A percentile compares a stretch with the other conserved stretches of the same genome.
phyloP scores from a whole-genome alignment of 1,139 yeast species.

The Diutina sp. region DNA sequence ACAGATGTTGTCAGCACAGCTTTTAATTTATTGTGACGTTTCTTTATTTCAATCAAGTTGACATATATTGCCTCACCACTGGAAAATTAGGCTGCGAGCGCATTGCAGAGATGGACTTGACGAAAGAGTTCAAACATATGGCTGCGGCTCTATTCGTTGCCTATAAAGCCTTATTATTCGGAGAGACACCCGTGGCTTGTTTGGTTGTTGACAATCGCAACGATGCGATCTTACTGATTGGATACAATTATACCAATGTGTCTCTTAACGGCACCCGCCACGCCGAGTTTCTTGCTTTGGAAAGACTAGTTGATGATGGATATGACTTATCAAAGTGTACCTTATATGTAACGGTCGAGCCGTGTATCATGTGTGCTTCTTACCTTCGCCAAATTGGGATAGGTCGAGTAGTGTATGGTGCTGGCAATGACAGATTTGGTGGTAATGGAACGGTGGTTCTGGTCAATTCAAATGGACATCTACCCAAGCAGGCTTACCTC shows the following conservation, averaged over 20 bases:
- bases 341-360: constrained; percentile 91
- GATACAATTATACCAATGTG: constrained; percentile 82
- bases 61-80: background rate
- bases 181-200: constrained; percentile 70
- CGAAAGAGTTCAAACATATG: constrained; percentile 20
- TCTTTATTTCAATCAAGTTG: background rate
- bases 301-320: constrained; percentile 23
- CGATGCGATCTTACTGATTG: constrained; percentile 51
- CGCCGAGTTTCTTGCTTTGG: constrained; percentile 83
- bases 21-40: too few species aligned
- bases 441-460: constrained; percentile 84
- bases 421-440: constrained; percentile 92
- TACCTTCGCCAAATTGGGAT: constrained; percentile 76
- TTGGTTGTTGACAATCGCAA: constrained; percentile 39
- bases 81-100: background rate
- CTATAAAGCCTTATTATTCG: constrained; percentile 26
- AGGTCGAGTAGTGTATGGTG: constrained; percentile 68
- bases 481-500: constrained; percentile 25
- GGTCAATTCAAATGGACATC: constrained; percentile 35
- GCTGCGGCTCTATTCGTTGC: constrained; percentile 28
- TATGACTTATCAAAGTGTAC: constrained; percentile 14
- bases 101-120: constrained; percentile 10
- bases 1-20: background rate
- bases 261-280: constrained; percentile 79
- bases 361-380: constrained; percentile 97